Evolutionary conservation across 2,329 filamentous ascomycete species (phyloP).

Genomic region (Alternaria longipes): DNA sequence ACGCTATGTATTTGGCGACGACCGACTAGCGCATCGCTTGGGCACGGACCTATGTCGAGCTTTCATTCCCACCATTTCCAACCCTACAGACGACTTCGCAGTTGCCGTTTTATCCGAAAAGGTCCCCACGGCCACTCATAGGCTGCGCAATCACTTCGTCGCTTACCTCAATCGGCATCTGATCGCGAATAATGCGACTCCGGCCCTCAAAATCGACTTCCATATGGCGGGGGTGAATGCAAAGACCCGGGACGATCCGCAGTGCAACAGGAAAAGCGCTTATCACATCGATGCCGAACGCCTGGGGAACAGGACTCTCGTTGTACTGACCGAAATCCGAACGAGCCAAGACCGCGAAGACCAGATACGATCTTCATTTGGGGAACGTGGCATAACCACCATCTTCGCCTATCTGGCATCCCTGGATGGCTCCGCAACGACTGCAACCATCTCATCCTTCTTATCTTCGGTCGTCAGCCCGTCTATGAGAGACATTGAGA

Average conservation of each 20-base stretch:
- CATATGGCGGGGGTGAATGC: conserved; percentile 8
- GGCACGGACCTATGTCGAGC: conserved; percentile 40
- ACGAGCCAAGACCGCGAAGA: conserved; percentile 26
- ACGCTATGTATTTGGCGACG: conserved; percentile 38
- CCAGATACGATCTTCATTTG: conserved; percentile 21
- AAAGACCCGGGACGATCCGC: conserved; percentile 19
- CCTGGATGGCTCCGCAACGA: conserved; percentile 12
- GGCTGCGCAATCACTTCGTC: conserved; percentile 34
- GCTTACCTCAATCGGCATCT: conserved; percentile 36
- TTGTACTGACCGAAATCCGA: conserved; percentile 32
- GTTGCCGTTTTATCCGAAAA: conserved; percentile 37
- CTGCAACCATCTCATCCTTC: conserved; percentile 20
- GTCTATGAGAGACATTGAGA: conserved; percentile 30
- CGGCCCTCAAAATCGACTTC: conserved; percentile 33
- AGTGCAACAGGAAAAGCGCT: conserved; percentile 7
- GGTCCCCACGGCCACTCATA: conserved; percentile 33
- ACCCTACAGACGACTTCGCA: conserved; percentile 24
- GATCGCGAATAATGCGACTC: conserved; percentile 25
- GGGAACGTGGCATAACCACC: conserved; percentile 14
- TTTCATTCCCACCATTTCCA: conserved; percentile 31
- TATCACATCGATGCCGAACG: conserved; percentile 31
- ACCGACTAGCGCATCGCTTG: conserved; percentile 34
- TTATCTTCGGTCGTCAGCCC: conserved; percentile 28
- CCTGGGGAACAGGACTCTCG: conserved; percentile 20
- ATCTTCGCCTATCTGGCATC: conserved; percentile 32